These are phyloP conservation scores for Bruguiera sexangula DNA, from an alignment of 345 rosid species.

Conservation along the genomic window DNA sequence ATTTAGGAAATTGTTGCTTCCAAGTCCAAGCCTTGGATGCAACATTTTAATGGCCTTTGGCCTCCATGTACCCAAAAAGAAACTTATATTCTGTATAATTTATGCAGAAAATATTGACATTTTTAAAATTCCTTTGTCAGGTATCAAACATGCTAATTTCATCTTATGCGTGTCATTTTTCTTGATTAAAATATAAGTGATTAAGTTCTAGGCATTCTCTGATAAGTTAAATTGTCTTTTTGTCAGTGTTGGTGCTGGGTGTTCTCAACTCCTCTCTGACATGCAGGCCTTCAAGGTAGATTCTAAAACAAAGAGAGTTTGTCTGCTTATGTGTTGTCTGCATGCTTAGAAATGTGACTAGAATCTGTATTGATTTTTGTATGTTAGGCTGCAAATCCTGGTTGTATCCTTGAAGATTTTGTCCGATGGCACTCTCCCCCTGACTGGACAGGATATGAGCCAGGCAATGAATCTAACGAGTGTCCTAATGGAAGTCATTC, in stretches of 20 bases:
- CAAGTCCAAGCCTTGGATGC: no score
- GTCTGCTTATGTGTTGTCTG: not conserved
- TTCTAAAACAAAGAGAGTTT: constrained; percentile 6
- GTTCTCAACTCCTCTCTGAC: constrained; percentile 98
- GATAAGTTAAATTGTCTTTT: constrained; percentile 17
- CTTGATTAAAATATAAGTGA: not conserved
- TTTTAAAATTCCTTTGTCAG: not conserved
- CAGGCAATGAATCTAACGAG: constrained; percentile 36
- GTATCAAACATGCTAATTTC: not conserved
- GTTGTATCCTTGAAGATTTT: constrained; percentile 96
- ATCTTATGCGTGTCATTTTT: not conserved
- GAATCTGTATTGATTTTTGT: not conserved
- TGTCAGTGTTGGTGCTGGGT: constrained; percentile 96
- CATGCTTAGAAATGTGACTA: not conserved
- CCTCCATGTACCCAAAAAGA: no score
- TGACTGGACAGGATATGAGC: constrained; percentile 80
- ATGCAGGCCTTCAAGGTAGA: constrained; percentile 99
- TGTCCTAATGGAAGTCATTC: constrained; percentile 38
- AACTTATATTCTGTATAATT: no score
- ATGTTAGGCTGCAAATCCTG: constrained; percentile 94
- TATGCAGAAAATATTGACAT: not conserved
- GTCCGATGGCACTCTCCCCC: constrained; percentile 99
- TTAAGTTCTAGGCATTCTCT: constrained; percentile 4
- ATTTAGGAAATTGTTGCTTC: no score
- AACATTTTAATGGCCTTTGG: no score